These are phyloP conservation scores for Cutaneotrichosporon spelunceum DNA, from an alignment of 1,284 basidiomycete species.

Conservation along the genomic window DNA sequence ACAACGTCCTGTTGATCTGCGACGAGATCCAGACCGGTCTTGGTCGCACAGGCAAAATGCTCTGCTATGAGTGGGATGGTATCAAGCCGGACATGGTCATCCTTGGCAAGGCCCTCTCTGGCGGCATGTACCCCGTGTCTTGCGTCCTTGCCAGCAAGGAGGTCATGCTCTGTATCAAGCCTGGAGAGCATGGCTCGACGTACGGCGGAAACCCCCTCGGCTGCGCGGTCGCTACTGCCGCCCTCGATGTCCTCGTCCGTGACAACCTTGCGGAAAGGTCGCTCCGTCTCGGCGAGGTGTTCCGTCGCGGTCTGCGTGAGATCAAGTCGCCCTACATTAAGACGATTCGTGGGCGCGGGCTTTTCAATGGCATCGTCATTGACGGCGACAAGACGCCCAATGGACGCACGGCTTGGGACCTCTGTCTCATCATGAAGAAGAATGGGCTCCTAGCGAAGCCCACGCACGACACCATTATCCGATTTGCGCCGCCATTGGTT, in stretches of 20 bases:
- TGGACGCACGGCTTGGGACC: conserved; percentile 88
- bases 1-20: conserved; percentile 92
- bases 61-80: conserved; percentile 82
- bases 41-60: conserved; percentile 53
- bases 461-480: conserved; percentile 70
- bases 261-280: conserved; percentile 81
- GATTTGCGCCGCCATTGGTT: conserved; percentile 92
- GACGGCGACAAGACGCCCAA: conserved; percentile 73
- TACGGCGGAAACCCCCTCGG: conserved; percentile 94
- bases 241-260: conserved; percentile 79
- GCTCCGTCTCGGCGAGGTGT: conserved; percentile 70
- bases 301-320: conserved; percentile 65
- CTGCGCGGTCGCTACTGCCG: conserved; percentile 91
- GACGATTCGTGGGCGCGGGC: conserved; percentile 75
- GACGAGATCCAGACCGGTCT: conserved; percentile 94
- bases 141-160: conserved; percentile 85
- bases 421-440: conserved; percentile 88
- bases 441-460: conserved; percentile 83
- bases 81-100: conserved; percentile 90
- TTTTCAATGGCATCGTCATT: conserved; percentile 93
- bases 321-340: conserved; percentile 69
- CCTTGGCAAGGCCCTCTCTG: conserved; percentile 92
- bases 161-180: conserved; percentile 90
- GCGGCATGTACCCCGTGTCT: conserved; percentile 94
- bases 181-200: conserved; percentile 98